Evolutionary conservation across 164 flowering plant genomes (phyloP).

Genomic region (Tetrastigma voinierianum): DNA sequence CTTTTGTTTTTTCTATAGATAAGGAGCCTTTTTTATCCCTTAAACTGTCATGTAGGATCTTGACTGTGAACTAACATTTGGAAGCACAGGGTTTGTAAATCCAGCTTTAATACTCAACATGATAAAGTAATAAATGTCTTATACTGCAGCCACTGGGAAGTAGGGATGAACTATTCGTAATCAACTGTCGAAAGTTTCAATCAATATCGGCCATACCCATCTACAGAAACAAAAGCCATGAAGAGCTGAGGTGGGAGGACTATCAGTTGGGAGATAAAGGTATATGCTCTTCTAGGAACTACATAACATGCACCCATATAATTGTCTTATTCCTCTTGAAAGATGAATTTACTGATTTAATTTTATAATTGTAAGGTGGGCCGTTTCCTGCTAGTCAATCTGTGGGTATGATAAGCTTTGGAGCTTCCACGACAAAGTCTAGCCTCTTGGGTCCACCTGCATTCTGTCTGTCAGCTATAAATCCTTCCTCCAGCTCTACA

Average conservation of each 20-base stretch:
- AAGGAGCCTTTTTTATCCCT: not conserved
- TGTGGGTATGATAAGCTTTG: conserved; percentile 44
- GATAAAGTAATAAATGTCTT: conserved; percentile 73
- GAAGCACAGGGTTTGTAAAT: conserved; percentile 59
- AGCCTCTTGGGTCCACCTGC: conserved; percentile 51
- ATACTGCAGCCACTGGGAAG: conserved; percentile 66
- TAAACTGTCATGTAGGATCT: conserved; percentile 46
- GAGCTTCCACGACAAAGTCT: conserved; percentile 35
- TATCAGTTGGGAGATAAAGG: conserved; percentile 93
- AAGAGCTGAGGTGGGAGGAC: conserved; percentile 98
- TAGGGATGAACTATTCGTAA: conserved; percentile 49
- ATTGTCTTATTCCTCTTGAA: too few relatives aligned
- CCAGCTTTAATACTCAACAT: conserved; percentile 62
- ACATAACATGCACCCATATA: too few relatives aligned
- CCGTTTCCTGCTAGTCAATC: conserved; percentile 74
- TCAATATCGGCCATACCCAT: conserved; percentile 94
- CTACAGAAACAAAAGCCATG: conserved; percentile 92
- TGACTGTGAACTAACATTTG: conserved; percentile 68
- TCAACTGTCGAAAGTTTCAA: conserved; percentile 73
- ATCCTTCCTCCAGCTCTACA: conserved; percentile 57
- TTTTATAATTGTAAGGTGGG: conserved; percentile 53
- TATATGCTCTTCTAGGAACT: conserved; percentile 8
- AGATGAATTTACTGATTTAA: too few relatives aligned
- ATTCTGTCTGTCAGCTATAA: conserved; percentile 64
- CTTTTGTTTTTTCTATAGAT: not conserved